A percentile compares a stretch with the other conserved stretches of the same genome.
Conservation (phyloP, 148 eudicot genomes). For the Vaccinium corymbosum region DNA sequence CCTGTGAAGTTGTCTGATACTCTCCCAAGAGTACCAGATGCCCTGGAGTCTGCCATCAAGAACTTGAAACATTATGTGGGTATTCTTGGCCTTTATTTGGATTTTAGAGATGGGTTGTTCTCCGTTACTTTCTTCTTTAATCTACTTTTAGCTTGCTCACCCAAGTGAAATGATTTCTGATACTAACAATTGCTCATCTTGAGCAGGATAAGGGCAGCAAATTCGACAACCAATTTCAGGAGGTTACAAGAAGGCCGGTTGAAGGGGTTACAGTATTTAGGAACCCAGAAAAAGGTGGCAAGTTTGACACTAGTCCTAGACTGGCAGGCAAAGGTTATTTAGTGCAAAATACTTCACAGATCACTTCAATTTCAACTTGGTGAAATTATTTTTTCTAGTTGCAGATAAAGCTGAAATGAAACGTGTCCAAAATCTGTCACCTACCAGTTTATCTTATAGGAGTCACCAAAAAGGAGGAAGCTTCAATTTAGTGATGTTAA, state of each 20-base stretch:
- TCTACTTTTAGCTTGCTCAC: no score
- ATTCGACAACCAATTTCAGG: background rate
- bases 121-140: no score
- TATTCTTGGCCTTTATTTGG: no score
- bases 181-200: background rate
- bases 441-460: background rate
- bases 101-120: no score
- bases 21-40: constrained; percentile 6
- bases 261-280: constrained; percentile 8
- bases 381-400: background rate
- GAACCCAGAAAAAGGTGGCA: constrained; percentile 8
- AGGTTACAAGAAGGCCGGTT: constrained; percentile 24
- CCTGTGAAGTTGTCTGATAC: background rate
- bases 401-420: constrained; percentile 3
- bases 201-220: constrained; percentile 4
- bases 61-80: no score
- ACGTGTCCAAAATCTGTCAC: background rate
- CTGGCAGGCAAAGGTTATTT: background rate
- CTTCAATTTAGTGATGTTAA: constrained; percentile 12
- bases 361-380: background rate
- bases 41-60: constrained; percentile 1
- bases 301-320: background rate
- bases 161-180: background rate
- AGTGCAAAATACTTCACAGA: background rate
- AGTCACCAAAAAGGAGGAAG: constrained; percentile 17